These are phyloP conservation scores for Pisolithus microcarpus DNA, from an alignment of 768 basidiomycete genomes.

Conservation along the genomic window DNA sequence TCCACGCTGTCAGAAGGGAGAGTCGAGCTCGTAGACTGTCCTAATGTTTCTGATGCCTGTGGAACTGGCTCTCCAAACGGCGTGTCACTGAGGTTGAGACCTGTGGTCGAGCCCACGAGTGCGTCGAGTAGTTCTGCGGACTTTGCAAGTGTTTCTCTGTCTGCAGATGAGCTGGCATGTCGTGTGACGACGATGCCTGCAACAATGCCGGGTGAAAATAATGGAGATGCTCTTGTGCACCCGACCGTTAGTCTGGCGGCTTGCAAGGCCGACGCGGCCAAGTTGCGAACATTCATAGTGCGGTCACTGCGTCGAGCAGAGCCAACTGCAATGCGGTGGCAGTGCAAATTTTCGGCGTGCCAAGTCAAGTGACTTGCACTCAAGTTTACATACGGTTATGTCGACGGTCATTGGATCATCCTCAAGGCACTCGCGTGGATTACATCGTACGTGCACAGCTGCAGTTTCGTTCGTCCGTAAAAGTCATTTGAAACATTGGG, in stretches of 20 bases:
- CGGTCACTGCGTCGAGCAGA: not conserved
- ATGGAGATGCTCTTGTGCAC: not conserved
- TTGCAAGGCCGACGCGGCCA: not conserved
- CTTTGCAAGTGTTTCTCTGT: constrained; percentile 18
- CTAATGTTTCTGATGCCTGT: not conserved
- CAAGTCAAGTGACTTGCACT: too few species aligned
- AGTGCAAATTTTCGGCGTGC: constrained; percentile 1
- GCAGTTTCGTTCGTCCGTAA: too few species aligned
- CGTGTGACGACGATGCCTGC: not conserved
- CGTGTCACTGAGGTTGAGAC: constrained; percentile 10
- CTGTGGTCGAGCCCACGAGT: constrained; percentile 18
- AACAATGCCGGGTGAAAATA: not conserved
- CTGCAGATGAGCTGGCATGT: constrained; percentile 12
- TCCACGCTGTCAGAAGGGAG: not conserved
- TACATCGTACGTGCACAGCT: too few species aligned
- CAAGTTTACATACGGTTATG: too few species aligned
- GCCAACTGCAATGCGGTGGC: not conserved
- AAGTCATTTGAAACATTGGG: too few species aligned
- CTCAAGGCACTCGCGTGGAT: too few species aligned
- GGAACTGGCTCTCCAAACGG: not conserved
- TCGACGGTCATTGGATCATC: too few species aligned
- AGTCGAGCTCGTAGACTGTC: not conserved
- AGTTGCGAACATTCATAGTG: constrained; percentile 8
- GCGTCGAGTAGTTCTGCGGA: constrained; percentile 17
- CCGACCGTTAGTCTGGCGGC: not conserved